Evolutionary conservation across 306 rosid genomes (phyloP).

Genomic region (Sicyos baderoa): DNA sequence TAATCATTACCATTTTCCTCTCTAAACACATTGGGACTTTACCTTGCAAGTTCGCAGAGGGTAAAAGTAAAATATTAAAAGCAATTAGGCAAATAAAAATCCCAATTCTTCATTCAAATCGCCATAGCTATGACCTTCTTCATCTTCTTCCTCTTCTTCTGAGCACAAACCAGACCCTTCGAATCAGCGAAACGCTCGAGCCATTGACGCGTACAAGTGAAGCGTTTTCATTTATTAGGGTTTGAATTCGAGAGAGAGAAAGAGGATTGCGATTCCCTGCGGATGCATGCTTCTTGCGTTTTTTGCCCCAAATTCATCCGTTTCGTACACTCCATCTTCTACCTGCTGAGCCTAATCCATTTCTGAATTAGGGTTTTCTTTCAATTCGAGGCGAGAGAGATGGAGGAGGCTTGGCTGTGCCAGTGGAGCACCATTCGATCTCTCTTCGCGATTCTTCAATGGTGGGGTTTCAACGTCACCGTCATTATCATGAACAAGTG

Average conservation of each 20-base stretch:
- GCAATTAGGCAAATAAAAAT: neutral
- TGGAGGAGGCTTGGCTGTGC: conserved; percentile 62
- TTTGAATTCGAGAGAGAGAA: conserved; percentile 19
- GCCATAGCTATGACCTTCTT: neutral
- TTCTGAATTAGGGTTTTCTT: neutral
- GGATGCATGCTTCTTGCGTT: conserved; percentile 18
- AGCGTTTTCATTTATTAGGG: conserved; percentile 7
- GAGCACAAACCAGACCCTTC: neutral
- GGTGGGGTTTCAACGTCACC: conserved; percentile 94
- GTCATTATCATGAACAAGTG: conserved; percentile 92
- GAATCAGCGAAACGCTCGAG: neutral
- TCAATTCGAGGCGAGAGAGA: neutral
- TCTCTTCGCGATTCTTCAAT: conserved; percentile 75
- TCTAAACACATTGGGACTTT: neutral
- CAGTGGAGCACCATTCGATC: conserved; percentile 79
- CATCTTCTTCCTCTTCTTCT: neutral
- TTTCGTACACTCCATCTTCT: conserved; percentile 12
- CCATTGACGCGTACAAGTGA: neutral
- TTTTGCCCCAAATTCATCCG: conserved; percentile 13
- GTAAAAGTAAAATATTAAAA: neutral
- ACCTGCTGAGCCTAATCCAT: conserved; percentile 8
- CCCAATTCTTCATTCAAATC: neutral
- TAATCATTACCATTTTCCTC: too few species aligned
- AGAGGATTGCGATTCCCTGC: conserved; percentile 6
- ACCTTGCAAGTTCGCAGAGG: neutral